Base-by-base conservation (phyloP, 169 alveolate species). In the Eimeria acervulina region DNA sequence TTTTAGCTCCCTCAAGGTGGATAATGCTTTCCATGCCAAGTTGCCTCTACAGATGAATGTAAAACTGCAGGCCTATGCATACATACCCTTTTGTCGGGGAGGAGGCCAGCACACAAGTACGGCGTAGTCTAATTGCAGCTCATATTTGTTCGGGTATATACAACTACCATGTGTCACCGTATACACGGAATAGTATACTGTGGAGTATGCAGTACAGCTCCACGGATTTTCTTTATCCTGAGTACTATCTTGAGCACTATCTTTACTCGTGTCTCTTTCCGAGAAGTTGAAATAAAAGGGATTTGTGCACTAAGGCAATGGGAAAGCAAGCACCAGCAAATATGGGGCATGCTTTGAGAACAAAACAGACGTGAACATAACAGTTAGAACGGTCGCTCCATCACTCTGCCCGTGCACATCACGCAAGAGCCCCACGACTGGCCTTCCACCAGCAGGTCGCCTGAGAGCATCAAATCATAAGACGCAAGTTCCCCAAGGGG, bases 381-480 rank as follows among this genome's bases (percentile, higher is more conserved):
- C 1, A 36, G 15, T 40, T 38, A 76, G 87, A 76, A 76, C 15
- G 87, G 87, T 21, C 87, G 87, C 59, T 76, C 87, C 19, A 61
- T 76, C 87, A 76, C 87, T 76, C 87, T 36, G 59, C 87, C 87
- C n/a, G 63, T 33, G 47, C 87, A 76, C 87, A 76, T 76, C 87
- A 38, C 87, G 59, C 87, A 76, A 76, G 63, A 76, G 47, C 87
- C 87, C 87, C 87, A 76, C 15, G 87, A 76, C 87, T 76, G 87
- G 52, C 87, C 87, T 38, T 76, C 87, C 31, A 76, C 59, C 87
- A 76, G 87, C 61, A 76, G 87, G 61, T 76, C 87, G 7, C 87
- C 87, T 76, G 87, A 42, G 28, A 38, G 87, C 59, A 76, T 12
- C 83, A 21, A 70, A 36, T 21, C 26, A 28, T 33, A 28, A 28